A percentile compares a stretch with the other conserved stretches of the same genome.
These are phyloP conservation scores for Aspergillus sp. DNA, from an alignment of 2,329 filamentous ascomycete genomes.

Conservation along the genomic window DNA sequence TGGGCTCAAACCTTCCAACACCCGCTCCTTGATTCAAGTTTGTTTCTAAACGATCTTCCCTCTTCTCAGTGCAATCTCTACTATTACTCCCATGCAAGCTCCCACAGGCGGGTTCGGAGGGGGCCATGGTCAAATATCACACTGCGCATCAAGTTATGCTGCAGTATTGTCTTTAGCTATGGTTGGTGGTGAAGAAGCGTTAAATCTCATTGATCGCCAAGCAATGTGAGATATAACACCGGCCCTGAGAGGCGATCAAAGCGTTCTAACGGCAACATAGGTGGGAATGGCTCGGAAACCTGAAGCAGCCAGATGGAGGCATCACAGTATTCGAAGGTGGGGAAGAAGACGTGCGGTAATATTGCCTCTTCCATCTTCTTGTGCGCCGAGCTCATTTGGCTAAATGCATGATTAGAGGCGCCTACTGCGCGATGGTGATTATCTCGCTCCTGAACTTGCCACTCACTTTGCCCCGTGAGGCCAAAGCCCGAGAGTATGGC, in stretches of 20 bases:
- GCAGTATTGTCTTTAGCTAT: slow-evolving; percentile 74
- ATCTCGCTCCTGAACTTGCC: slow-evolving; percentile 83
- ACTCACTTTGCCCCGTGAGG: slow-evolving; percentile 71
- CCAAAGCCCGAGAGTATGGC: slow-evolving; percentile 65
- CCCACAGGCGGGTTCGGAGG: slow-evolving; percentile 82
- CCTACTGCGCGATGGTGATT: slow-evolving; percentile 85
- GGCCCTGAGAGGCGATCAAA: background rate
- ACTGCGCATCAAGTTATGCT: slow-evolving; percentile 88
- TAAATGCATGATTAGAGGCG: slow-evolving; percentile 60
- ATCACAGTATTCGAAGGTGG: slow-evolving; percentile 84
- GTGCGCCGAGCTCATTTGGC: slow-evolving; percentile 15
- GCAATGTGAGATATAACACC: slow-evolving; percentile 57
- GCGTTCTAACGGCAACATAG: slow-evolving; percentile 32
- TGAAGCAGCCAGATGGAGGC: slow-evolving; percentile 88
- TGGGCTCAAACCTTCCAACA: background rate
- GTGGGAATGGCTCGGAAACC: slow-evolving; percentile 82
- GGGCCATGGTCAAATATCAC: slow-evolving; percentile 85
- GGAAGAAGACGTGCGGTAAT: slow-evolving; percentile 86
- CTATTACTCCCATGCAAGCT: slow-evolving; percentile 81
- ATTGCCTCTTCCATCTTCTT: slow-evolving; percentile 11
- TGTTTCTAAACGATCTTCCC: slow-evolving; percentile 10
- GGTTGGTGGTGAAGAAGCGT: slow-evolving; percentile 72
- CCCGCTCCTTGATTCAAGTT: background rate
- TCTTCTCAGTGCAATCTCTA: slow-evolving; percentile 60
- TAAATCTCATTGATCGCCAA: slow-evolving; percentile 75